Base-by-base conservation (phyloP, 192 early-diverging fungal species). In the Backusella westeae region DNA sequence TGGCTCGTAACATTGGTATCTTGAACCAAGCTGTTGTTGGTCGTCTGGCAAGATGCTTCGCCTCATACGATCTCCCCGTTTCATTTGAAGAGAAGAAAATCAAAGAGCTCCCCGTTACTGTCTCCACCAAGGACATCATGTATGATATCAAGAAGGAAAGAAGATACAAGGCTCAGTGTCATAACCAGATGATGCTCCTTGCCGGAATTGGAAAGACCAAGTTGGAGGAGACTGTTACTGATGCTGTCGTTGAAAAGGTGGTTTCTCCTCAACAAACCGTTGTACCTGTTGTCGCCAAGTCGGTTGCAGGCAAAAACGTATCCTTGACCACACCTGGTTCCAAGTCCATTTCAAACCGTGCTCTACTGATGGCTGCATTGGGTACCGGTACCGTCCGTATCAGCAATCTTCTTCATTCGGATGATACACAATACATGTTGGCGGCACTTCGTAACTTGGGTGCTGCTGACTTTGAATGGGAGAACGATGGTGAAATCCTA, bases 361-460 rank as follows among this genome's bases (percentile, higher is more conserved):
- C 95, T 21, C 85, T 99, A 59, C 86, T 96, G 69, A 81, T 99
- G 66, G 96, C 97, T 38, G 94, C 98, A 26, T 82, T 99, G 38
- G 98, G 93, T 21, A 70, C 81, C 5, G 98, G 97, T 46, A 85
- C 85, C 35, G 94, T 93, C 80, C 89, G 93, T 21, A 78, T 99
- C 74, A 89, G 88, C 56, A 96, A 96, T 49, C 78, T 99, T 52
- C 85, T 99, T 70, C 94, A 96, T 77, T 99, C 98, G 15, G 97
- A 99, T 82, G 98, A 99, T 81, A 97, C 97, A 26, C 98, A 98
- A 78, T 94, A 94, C 72, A 99, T 98, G 98, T 85, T 98, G 69
- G 90, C 88, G 63, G 94, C 96, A 36, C 86, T 99, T 74, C 90
- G 95, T 75, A 91, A 92, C 69, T 90, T 98, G 67, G 93, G 93